Base-by-base conservation (phyloP, 1,139 yeast genomes). In the Geotrichum klebahnii region DNA sequence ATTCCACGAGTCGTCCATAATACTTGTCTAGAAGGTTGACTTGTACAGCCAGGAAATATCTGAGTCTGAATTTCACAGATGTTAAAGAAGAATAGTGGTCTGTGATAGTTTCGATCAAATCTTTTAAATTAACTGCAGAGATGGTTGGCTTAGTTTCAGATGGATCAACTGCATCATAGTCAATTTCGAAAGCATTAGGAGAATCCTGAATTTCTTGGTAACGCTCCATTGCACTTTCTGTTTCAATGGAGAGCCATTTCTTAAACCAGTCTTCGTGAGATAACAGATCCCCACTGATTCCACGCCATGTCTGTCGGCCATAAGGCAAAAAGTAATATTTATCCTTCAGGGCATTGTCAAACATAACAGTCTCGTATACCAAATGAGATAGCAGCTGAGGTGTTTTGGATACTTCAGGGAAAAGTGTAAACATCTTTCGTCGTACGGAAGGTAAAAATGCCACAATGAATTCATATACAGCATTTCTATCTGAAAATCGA, bases 161-260 rank as follows among this genome's bases (percentile, higher is more conserved):
- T 71, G 76, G 43, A 64, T 37, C 44, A 63, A 78, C 80, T 50
- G 79, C 76, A 50, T 82, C 89, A 53, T 69, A 70, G 58, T 85
- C 94, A 32, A 85, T 78, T 3, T 66, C 67, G 63, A 84, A 80
- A 1, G 87, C 82, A 53, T 78, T 75, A 0, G 71, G 61, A 1
- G 78, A 67, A 1, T 72, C 71, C 8, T 82, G 67, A 24, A 87
- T 79, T 53, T 79, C 85, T 17, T 75, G 71, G 57, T 77, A 85
- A 55, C 92, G 43, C 5, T 35, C 37, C 20, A 44, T 32, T 0
- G 67, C 61, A 19, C 58, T 58, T 2, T 73, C 72, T 28, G 75
- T 70, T 62, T 89, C 96, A 56, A 80, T 76, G 3, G 68, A 65
- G 3, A 88, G 71, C 96, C 96, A 88, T 41, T 71, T 71, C n/a